Evolutionary conservation across 768 basidiomycete species (phyloP).

Genomic region (Termitomyces sp.): DNA sequence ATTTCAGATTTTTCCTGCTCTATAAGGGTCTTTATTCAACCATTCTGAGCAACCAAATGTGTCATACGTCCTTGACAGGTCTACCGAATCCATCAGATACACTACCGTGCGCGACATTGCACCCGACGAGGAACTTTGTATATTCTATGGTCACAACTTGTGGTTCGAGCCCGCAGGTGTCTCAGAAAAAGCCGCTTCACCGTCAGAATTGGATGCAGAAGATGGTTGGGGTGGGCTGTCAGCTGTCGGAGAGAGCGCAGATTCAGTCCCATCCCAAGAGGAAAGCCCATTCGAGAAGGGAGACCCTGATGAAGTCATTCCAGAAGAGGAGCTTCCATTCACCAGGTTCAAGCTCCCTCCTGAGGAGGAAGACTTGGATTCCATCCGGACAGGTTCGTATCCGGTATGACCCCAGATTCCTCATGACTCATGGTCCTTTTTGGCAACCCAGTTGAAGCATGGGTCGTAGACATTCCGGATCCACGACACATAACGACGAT

Average conservation of each 20-base stretch:
- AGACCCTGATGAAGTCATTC: slow-evolving; percentile 41
- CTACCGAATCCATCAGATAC: slow-evolving; percentile 58
- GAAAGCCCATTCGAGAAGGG: slow-evolving; percentile 29
- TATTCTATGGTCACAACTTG: slow-evolving; percentile 67
- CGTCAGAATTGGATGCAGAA: slow-evolving; percentile 18
- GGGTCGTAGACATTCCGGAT: slow-evolving; percentile 74
- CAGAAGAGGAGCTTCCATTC: slow-evolving; percentile 64
- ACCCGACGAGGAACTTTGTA: slow-evolving; percentile 70
- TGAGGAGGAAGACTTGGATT: slow-evolving; percentile 57
- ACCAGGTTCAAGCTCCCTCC: slow-evolving; percentile 51
- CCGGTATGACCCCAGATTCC: not conserved
- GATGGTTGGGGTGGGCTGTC: slow-evolving; percentile 46
- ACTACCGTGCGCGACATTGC: slow-evolving; percentile 47
- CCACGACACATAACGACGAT: slow-evolving; percentile 51
- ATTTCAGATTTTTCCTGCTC: not conserved
- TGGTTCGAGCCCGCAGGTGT: slow-evolving; percentile 52
- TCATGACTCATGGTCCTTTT: not conserved
- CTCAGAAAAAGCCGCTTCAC: not conserved
- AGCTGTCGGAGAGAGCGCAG: slow-evolving; percentile 17
- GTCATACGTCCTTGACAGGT: slow-evolving; percentile 50
- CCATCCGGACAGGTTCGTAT: slow-evolving; percentile 51
- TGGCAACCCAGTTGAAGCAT: slow-evolving; percentile 52
- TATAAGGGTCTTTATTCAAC: slow-evolving; percentile 76
- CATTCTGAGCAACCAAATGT: slow-evolving; percentile 70
- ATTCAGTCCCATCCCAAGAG: slow-evolving; percentile 3